A percentile compares a stretch with the other conserved stretches of the same genome.
Evolutionary conservation across 257 asterid genomes (phyloP).

Genomic region (Agastache rugosa): DNA sequence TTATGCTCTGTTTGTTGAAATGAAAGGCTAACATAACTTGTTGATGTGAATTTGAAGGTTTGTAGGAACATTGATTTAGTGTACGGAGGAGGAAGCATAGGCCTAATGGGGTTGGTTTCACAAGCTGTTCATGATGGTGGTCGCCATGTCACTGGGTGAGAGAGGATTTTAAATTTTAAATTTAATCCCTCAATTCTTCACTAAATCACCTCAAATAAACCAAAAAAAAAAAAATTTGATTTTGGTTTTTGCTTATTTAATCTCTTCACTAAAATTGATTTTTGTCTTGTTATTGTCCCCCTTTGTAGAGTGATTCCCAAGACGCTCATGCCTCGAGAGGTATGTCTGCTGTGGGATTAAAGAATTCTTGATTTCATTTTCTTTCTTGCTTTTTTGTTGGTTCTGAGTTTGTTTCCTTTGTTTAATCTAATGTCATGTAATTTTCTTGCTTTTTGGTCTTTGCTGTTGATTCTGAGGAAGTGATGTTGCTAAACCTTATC

Average conservation of each 20-base stretch:
- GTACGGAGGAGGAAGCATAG: conserved; percentile 98
- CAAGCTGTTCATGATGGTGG: conserved; percentile 98
- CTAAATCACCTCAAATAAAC: not conserved
- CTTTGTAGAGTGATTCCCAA: conserved; percentile 96
- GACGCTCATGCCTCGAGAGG: conserved; percentile 99
- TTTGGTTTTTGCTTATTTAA: not conserved
- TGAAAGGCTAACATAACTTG: conserved; percentile 15
- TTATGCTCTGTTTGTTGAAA: conserved; percentile 21
- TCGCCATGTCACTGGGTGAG: conserved; percentile 88
- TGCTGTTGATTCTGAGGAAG: conserved; percentile 30
- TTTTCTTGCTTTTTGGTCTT: conserved; percentile 12
- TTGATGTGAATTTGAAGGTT: conserved; percentile 54
- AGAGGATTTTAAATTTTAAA: not conserved
- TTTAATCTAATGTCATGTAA: not conserved
- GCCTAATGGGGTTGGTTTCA: conserved; percentile 91
- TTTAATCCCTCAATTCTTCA: conserved; percentile 23
- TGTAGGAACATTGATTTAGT: conserved; percentile 92
- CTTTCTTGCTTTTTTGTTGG: conserved; percentile 16
- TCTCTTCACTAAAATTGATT: conserved; percentile 40
- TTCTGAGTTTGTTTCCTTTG: not conserved
- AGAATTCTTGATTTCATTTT: not conserved
- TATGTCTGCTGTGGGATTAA: conserved; percentile 49
- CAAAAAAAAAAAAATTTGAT: not conserved
- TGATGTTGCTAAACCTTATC: conserved; percentile 51
- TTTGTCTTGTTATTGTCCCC: conserved; percentile 78